phyloP scores from a whole-genome alignment of 78 protist species.

The slime mould (Dictyostelium discoideum) region DNA sequence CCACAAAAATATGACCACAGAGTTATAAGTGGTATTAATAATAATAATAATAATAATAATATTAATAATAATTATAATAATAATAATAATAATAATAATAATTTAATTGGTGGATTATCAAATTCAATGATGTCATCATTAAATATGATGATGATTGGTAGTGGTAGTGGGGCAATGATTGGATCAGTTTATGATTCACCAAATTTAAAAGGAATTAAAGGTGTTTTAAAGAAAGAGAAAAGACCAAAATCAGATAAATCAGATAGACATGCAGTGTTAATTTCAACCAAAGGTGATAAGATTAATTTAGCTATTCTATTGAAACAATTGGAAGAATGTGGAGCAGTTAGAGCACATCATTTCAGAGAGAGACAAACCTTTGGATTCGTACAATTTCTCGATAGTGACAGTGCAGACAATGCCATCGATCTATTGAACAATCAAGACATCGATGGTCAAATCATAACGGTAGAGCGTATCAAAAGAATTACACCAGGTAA shows the following conservation, averaged over 20 bases:
- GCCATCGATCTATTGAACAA: slow-evolving; percentile 57
- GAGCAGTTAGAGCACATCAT: slow-evolving; percentile 78
- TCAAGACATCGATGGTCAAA: slow-evolving; percentile 66
- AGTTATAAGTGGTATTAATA: neutral
- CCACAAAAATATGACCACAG: slow-evolving; percentile 7
- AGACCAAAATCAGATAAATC: slow-evolving; percentile 59
- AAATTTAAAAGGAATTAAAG: slow-evolving; percentile 5
- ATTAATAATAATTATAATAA: neutral
- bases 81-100: neutral
- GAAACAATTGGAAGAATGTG: slow-evolving; percentile 75
- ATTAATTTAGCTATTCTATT: slow-evolving; percentile 51
- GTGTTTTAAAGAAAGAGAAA: slow-evolving; percentile 36
- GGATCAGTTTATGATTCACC: slow-evolving; percentile 14
- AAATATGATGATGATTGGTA: neutral
- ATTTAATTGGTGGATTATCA: neutral
- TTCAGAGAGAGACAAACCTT: slow-evolving; percentile 79
- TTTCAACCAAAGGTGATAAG: slow-evolving; percentile 53
- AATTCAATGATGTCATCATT: neutral
- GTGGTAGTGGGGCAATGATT: neutral
- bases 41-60: neutral
- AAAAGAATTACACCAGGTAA: slow-evolving; percentile 75
- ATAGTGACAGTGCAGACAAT: slow-evolving; percentile 60
- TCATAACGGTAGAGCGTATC: slow-evolving; percentile 36
- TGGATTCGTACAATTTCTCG: slow-evolving; percentile 82
- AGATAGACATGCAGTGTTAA: slow-evolving; percentile 71